Evolutionary conservation across 2,329 filamentous ascomycete genomes (phyloP).

Genomic region (Nothopassalora personata): DNA sequence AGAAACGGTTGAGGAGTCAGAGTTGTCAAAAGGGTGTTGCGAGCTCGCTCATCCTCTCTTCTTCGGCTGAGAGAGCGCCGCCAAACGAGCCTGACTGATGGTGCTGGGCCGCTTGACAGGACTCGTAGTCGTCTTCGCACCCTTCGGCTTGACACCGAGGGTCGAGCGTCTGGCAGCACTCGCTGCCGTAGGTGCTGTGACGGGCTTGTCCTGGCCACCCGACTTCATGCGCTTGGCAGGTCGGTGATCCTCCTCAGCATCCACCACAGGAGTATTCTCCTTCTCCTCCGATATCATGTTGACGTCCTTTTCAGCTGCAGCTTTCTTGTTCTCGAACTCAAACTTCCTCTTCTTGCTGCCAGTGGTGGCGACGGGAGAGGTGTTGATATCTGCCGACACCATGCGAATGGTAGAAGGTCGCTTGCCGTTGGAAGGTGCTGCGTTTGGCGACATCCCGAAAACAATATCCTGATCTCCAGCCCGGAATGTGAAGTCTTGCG

Average conservation of each 20-base stretch:
- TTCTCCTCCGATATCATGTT: conserved; percentile 36
- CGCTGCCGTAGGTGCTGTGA: conserved; percentile 11
- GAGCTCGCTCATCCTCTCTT: conserved; percentile 4
- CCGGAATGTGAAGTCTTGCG: conserved; percentile 46
- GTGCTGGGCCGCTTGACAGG: conserved; percentile 21
- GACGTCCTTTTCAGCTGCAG: conserved; percentile 26
- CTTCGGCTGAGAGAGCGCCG: conserved; percentile 32
- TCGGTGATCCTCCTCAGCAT: conserved; percentile 26
- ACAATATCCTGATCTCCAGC: conserved; percentile 39
- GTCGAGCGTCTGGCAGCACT: conserved; percentile 24
- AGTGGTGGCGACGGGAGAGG: conserved; percentile 13
- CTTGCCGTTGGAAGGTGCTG: conserved; percentile 28
- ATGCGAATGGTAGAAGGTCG: conserved; percentile 38
- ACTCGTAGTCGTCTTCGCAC: conserved; percentile 16
- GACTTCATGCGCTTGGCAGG: conserved; percentile 28
- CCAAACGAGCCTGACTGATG: conserved; percentile 29
- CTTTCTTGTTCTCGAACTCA: conserved; percentile 27
- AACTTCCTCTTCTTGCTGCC: conserved; percentile 44
- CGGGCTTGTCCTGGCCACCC: background rate
- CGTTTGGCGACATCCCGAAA: conserved; percentile 38
- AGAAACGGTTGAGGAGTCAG: too few species aligned
- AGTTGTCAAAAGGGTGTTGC: too few species aligned
- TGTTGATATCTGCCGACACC: conserved; percentile 36
- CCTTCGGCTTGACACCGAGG: conserved; percentile 32
- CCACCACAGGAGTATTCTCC: conserved; percentile 34